These are phyloP conservation scores for Pyrenophora teres DNA, from an alignment of 2,329 filamentous ascomycete species.

Conservation along the genomic window DNA sequence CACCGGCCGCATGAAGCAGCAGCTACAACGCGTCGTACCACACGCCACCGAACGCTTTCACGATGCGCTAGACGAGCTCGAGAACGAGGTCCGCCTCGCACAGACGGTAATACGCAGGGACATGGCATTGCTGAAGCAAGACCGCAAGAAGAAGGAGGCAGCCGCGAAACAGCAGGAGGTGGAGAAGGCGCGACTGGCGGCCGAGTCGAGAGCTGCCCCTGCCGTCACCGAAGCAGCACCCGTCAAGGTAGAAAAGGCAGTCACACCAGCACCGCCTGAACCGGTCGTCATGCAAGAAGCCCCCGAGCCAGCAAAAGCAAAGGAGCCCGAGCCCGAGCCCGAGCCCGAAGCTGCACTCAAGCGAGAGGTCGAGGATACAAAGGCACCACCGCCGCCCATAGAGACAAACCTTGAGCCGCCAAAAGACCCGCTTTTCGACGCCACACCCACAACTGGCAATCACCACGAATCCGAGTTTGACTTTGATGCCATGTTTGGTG, in stretches of 20 bases:
- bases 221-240: slow-evolving; percentile 12
- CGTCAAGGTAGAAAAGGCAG: slow-evolving; percentile 20
- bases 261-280: slow-evolving; percentile 19
- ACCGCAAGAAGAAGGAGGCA: slow-evolving; percentile 44
- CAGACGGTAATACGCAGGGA: slow-evolving; percentile 44
- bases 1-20: slow-evolving; percentile 37
- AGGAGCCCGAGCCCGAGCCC: slow-evolving; percentile 15
- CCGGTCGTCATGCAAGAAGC: slow-evolving; percentile 4
- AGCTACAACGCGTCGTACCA: slow-evolving; percentile 48
- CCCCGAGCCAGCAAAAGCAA: slow-evolving; percentile 12
- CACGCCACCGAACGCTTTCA: slow-evolving; percentile 52
- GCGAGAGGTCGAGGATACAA: slow-evolving; percentile 20
- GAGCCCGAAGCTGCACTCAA: slow-evolving; percentile 7
- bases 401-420: slow-evolving; percentile 21
- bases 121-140: slow-evolving; percentile 43
- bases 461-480: slow-evolving; percentile 47
- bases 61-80: slow-evolving; percentile 57
- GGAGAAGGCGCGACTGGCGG: slow-evolving; percentile 39
- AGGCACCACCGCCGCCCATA: slow-evolving; percentile 14
- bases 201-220: slow-evolving; percentile 28
- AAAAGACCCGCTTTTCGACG: slow-evolving; percentile 40
- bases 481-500: slow-evolving; percentile 45
- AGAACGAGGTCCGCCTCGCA: slow-evolving; percentile 50
- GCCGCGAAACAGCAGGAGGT: slow-evolving; percentile 39
- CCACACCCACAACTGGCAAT: slow-evolving; percentile 35